These are phyloP conservation scores for Chrysanthemum makinoi DNA, from an alignment of 129 eudicot genomes.

Conservation along the genomic window DNA sequence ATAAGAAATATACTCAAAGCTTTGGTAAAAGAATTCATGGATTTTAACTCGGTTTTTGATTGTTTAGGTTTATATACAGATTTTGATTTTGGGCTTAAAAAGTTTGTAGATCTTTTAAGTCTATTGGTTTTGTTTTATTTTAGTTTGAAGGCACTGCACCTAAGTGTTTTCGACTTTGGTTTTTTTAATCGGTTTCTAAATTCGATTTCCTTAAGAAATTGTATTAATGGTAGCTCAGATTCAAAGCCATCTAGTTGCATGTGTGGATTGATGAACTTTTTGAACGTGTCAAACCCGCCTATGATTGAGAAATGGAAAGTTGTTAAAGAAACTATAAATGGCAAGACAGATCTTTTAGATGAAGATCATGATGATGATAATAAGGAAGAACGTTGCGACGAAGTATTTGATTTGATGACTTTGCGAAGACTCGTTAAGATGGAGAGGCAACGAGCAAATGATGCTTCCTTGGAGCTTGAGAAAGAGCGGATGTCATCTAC, in stretches of 20 bases:
- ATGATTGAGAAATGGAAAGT: slow-evolving; percentile 36
- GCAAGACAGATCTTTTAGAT: not conserved
- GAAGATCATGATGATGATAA: slow-evolving; percentile 21
- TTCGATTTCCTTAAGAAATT: slow-evolving; percentile 37
- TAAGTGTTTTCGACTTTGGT: slow-evolving; percentile 28
- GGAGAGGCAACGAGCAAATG: slow-evolving; percentile 53
- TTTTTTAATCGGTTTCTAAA: slow-evolving; percentile 25
- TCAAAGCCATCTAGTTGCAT: slow-evolving; percentile 25
- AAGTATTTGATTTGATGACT: slow-evolving; percentile 40
- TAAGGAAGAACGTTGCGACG: slow-evolving; percentile 31
- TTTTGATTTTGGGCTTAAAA: slow-evolving; percentile 47
- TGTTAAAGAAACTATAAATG: slow-evolving; percentile 16
- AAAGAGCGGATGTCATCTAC: slow-evolving; percentile 82
- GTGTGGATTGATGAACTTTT: slow-evolving; percentile 28
- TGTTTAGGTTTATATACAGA: slow-evolving; percentile 29
- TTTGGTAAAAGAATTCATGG: slow-evolving; percentile 40
- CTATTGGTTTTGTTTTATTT: slow-evolving; percentile 45
- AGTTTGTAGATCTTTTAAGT: slow-evolving; percentile 32
- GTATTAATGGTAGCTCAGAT: slow-evolving; percentile 27
- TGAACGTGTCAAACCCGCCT: slow-evolving; percentile 23
- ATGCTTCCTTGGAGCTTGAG: slow-evolving; percentile 57
- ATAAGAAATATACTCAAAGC: not conserved
- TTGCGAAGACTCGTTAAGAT: slow-evolving; percentile 61
- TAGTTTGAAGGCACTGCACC: slow-evolving; percentile 43
- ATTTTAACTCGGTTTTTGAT: slow-evolving; percentile 36